Percentiles rank a stretch among this genome's conserved stretches.
phyloP scores from a whole-genome alignment of 2,329 filamentous ascomycete genomes.

The Nigrograna mackinnonii region DNA sequence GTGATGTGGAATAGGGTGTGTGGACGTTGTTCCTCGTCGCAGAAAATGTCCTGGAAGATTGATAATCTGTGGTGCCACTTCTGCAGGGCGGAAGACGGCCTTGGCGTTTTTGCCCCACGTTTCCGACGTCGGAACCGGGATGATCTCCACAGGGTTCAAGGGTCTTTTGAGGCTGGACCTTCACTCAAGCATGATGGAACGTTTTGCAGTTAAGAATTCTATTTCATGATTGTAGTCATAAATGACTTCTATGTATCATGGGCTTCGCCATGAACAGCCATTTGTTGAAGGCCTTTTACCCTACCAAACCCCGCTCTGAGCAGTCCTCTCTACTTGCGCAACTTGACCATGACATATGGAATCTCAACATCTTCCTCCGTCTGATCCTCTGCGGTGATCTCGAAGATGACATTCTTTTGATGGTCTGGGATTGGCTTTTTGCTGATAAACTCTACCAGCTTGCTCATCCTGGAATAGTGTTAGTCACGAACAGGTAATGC shows the following conservation, averaged over 20 bases:
- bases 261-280: too few species aligned
- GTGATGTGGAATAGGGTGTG: too few species aligned
- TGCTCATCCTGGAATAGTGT: constrained; percentile 72
- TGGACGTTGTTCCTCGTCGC: too few species aligned
- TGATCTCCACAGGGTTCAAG: constrained; percentile 10
- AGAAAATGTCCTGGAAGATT: too few species aligned
- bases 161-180: too few species aligned
- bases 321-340: constrained; percentile 55
- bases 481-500: constrained; percentile 12
- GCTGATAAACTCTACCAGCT: constrained; percentile 84
- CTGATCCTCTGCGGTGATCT: constrained; percentile 86
- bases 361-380: constrained; percentile 94
- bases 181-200: too few species aligned
- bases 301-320: too few species aligned
- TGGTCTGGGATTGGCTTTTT: constrained; percentile 91
- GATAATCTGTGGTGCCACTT: too few species aligned
- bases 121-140: constrained; percentile 21
- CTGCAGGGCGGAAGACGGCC: constrained; percentile 20
- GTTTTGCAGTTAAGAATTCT: too few species aligned
- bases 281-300: too few species aligned
- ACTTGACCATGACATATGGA: constrained; percentile 91
- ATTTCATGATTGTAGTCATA: too few species aligned
- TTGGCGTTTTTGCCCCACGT: constrained; percentile 25
- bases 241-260: too few species aligned
- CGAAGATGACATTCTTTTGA: constrained; percentile 95